These are phyloP conservation scores for Suillus subaureus DNA, from an alignment of 768 basidiomycete species.

Conservation along the genomic window DNA sequence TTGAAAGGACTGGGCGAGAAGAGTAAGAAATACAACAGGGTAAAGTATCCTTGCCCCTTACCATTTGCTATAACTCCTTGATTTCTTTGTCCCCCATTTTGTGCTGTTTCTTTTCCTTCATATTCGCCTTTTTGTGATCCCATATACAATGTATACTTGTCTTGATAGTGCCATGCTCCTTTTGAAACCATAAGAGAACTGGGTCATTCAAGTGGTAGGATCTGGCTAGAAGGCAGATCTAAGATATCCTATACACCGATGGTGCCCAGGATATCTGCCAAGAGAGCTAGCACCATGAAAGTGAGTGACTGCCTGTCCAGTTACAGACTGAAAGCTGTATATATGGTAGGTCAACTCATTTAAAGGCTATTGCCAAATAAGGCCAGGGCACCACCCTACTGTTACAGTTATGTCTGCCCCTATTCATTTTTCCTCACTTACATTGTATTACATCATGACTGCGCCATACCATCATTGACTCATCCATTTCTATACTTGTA, in stretches of 20 bases:
- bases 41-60: too few species aligned
- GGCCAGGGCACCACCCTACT: neutral
- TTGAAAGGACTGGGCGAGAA: too few species aligned
- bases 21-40: too few species aligned
- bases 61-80: too few species aligned
- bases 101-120: too few species aligned
- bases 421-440: too few species aligned
- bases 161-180: neutral
- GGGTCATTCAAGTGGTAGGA: too few species aligned
- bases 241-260: neutral
- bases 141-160: neutral
- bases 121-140: neutral
- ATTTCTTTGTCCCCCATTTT: neutral
- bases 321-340: neutral
- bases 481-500: too few species aligned
- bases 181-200: neutral
- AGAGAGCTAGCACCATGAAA: neutral
- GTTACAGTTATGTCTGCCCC: too few species aligned
- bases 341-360: neutral
- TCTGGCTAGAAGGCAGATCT: too few species aligned
- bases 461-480: too few species aligned
- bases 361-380: neutral
- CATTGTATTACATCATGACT: too few species aligned
- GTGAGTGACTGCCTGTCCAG: neutral
- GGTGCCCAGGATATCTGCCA: neutral